Evolutionary conservation across 345 rosid genomes (phyloP).

Genomic region (Mercurialis annua): DNA sequence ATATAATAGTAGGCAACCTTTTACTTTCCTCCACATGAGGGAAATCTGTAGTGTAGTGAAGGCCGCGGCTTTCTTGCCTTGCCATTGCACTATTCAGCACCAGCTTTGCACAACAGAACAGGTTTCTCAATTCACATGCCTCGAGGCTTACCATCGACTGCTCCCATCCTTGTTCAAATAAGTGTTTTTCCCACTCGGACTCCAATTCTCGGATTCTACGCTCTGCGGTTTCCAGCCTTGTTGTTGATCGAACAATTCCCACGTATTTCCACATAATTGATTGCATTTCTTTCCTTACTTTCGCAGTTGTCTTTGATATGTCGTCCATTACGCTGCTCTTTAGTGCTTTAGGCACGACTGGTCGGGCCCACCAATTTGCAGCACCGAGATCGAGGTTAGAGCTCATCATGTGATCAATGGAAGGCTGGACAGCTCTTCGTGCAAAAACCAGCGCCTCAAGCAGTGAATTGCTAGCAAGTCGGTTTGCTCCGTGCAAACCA

Average conservation of each 20-base stretch:
- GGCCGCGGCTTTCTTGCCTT: slow-evolving; percentile 94
- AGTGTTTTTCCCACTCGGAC: slow-evolving; percentile 68
- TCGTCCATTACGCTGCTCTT: slow-evolving; percentile 37
- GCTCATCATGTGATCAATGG: slow-evolving; percentile 62
- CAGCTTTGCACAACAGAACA: slow-evolving; percentile 88
- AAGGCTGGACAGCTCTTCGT: slow-evolving; percentile 81
- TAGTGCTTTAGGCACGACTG: slow-evolving; percentile 54
- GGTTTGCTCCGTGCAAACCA: slow-evolving; percentile 94
- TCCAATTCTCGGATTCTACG: slow-evolving; percentile 56
- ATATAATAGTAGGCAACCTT: slow-evolving; percentile 81
- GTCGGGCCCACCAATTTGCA: slow-evolving; percentile 60
- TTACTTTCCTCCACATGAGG: slow-evolving; percentile 82
- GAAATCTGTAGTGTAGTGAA: slow-evolving; percentile 83
- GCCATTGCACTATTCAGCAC: slow-evolving; percentile 87
- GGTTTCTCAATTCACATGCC: slow-evolving; percentile 95
- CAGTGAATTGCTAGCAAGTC: slow-evolving; percentile 94
- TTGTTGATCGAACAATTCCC: slow-evolving; percentile 86
- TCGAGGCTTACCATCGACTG: slow-evolving; percentile 78
- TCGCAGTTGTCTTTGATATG: slow-evolving; percentile 46
- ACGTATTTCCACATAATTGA: slow-evolving; percentile 86
- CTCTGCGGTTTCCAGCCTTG: slow-evolving; percentile 57
- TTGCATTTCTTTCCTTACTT: slow-evolving; percentile 78
- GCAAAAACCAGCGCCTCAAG: slow-evolving; percentile 97
- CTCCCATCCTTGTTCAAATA: slow-evolving; percentile 83
- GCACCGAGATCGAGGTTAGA: slow-evolving; percentile 44